Evolutionary conservation across 2,329 filamentous ascomycete genomes (phyloP).

Genomic region (Ploettnerulaceae sp.): DNA sequence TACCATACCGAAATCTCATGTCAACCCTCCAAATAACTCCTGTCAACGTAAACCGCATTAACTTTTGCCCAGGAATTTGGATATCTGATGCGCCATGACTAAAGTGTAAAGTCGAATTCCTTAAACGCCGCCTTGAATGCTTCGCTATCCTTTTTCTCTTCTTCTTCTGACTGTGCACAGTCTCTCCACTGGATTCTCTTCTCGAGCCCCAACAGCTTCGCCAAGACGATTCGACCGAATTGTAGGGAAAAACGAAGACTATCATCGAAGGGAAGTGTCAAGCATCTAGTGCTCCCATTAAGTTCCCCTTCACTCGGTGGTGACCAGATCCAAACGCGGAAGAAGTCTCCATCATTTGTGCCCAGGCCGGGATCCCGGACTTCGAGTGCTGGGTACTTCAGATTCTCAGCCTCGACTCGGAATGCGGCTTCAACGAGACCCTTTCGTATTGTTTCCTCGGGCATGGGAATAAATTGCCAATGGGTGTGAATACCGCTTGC

Average conservation of each 20-base stretch:
- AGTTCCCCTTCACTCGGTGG: constrained; percentile 41
- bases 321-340: constrained; percentile 77
- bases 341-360: constrained; percentile 60
- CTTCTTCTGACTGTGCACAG: constrained; percentile 68
- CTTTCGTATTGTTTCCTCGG: constrained; percentile 59
- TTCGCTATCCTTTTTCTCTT: constrained; percentile 74
- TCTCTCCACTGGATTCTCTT: constrained; percentile 79
- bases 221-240: constrained; percentile 81
- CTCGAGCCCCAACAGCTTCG: constrained; percentile 79
- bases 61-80: background rate
- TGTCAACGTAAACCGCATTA: background rate
- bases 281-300: constrained; percentile 50
- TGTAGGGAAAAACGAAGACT: constrained; percentile 82
- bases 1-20: too few relatives aligned
- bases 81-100: background rate
- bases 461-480: constrained; percentile 86
- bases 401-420: constrained; percentile 79
- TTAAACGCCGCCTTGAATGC: constrained; percentile 79
- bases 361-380: constrained; percentile 46
- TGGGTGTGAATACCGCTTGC: constrained; percentile 78
- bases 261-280: constrained; percentile 69
- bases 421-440: constrained; percentile 85
- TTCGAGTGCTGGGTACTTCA: constrained; percentile 48
- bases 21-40: background rate
- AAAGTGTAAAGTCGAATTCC: constrained; percentile 68